phyloP scores from a whole-genome alignment of 2,329 filamentous ascomycete species.

The Coniochaeta sp. region DNA sequence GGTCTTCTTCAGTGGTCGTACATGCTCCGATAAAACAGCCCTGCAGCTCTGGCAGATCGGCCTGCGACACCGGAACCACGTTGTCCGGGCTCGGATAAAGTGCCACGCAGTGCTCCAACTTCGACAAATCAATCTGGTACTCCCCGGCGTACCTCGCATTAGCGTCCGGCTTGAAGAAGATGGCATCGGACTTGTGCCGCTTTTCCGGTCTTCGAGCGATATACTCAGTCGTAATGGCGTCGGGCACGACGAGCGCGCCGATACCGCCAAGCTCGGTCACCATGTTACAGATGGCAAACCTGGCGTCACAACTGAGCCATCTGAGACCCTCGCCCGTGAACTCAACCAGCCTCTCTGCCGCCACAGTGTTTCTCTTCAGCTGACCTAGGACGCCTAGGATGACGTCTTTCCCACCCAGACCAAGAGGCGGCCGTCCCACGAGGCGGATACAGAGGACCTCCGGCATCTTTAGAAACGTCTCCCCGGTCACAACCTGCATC shows the following conservation, averaged over 20 bases:
- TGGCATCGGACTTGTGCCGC: constrained; percentile 21
- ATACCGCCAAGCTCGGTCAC: constrained; percentile 4
- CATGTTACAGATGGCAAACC: constrained; percentile 31
- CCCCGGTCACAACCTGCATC: constrained; percentile 26
- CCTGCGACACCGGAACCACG: constrained; percentile 27
- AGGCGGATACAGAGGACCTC: constrained; percentile 25
- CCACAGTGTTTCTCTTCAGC: constrained; percentile 30
- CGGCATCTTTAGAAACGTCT: constrained; percentile 31
- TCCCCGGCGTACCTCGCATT: neutral
- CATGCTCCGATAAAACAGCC: constrained; percentile 37
- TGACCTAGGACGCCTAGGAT: constrained; percentile 28
- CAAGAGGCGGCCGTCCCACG: constrained; percentile 19
- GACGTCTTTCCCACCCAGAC: constrained; percentile 29
- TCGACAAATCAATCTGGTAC: constrained; percentile 24
- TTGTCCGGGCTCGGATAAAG: constrained; percentile 32
- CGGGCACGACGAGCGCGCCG: neutral
- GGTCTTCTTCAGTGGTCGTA: constrained; percentile 34
- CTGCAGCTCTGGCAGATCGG: constrained; percentile 23
- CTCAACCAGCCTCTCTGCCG: constrained; percentile 28
- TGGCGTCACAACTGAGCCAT: constrained; percentile 25
- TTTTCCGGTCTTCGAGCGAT: neutral
- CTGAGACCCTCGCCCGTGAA: constrained; percentile 24
- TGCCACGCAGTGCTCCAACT: constrained; percentile 28
- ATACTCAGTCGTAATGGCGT: neutral
- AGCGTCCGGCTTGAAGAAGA: constrained; percentile 31